A percentile compares a stretch with the other conserved stretches of the same genome.
Evolutionary conservation across 78 protist species (phyloP).

Genomic region (Dictyostelium brefeldianum): DNA sequence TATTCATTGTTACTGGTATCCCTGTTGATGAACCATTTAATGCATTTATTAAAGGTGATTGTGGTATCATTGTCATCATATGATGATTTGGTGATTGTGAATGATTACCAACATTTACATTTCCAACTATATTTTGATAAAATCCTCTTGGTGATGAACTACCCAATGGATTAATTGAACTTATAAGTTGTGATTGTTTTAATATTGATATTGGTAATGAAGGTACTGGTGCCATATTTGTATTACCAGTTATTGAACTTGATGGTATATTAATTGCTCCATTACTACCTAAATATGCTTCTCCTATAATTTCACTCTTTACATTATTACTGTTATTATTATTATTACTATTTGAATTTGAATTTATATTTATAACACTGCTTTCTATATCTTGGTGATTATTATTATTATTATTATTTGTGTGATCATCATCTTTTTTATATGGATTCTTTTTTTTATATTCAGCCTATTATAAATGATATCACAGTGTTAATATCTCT

Average conservation of each 20-base stretch:
- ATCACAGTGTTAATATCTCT: no score
- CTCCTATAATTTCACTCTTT: background rate
- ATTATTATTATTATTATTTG: background rate
- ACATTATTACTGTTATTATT: background rate
- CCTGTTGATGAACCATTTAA: background rate
- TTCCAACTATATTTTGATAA: background rate
- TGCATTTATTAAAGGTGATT: background rate
- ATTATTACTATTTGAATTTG: no score
- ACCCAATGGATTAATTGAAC: constrained; percentile 12
- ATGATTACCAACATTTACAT: background rate
- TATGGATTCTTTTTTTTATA: constrained; percentile 27
- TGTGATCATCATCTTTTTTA: background rate
- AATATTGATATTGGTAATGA: constrained; percentile 30
- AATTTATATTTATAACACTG: no score
- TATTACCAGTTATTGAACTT: background rate
- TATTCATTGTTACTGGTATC: background rate
- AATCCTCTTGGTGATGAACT: constrained; percentile 33
- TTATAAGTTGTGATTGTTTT: constrained; percentile 34
- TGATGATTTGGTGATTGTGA: background rate
- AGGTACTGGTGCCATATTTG: constrained; percentile 14
- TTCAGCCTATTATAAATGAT: background rate
- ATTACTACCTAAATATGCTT: background rate
- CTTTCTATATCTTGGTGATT: background rate
- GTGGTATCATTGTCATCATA: background rate
- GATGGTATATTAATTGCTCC: constrained; percentile 2